Evolutionary conservation across 495 filamentous ascomycete genomes (phyloP).

Genomic region (Lepidopterella palustris): DNA sequence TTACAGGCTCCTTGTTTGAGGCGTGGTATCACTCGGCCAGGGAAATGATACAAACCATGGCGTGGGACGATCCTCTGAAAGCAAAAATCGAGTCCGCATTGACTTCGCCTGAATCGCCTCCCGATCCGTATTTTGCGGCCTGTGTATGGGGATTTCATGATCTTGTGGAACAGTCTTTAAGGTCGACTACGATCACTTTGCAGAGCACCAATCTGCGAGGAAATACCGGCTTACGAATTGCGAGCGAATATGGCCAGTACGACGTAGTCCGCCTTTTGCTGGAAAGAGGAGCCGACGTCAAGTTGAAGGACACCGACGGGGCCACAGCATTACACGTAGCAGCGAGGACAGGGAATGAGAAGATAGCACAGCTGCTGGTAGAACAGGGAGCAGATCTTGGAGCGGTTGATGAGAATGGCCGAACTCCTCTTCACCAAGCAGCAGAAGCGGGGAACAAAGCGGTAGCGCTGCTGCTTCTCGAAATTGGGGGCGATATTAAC

Average conservation of each 20-base stretch:
- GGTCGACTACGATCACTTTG: neutral
- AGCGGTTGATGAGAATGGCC: neutral
- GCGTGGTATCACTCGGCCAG: neutral
- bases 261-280: neutral
- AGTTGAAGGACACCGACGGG: neutral
- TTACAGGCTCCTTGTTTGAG: neutral
- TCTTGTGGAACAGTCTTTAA: neutral
- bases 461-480: neutral
- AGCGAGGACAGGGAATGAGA: neutral
- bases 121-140: neutral
- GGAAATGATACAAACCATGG: neutral
- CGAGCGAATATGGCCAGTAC: neutral
- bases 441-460: neutral
- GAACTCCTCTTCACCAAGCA: neutral
- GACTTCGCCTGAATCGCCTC: too few species aligned
- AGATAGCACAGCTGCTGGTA: neutral
- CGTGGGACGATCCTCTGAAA: neutral
- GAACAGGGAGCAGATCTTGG: slow-evolving; percentile 3
- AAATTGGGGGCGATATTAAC: neutral
- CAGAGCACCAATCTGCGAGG: neutral
- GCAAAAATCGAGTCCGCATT: neutral
- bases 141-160: neutral
- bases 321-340: neutral
- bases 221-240: neutral
- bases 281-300: neutral